phyloP scores from a whole-genome alignment of 306 rosid species.

The Crotalaria pallida region DNA sequence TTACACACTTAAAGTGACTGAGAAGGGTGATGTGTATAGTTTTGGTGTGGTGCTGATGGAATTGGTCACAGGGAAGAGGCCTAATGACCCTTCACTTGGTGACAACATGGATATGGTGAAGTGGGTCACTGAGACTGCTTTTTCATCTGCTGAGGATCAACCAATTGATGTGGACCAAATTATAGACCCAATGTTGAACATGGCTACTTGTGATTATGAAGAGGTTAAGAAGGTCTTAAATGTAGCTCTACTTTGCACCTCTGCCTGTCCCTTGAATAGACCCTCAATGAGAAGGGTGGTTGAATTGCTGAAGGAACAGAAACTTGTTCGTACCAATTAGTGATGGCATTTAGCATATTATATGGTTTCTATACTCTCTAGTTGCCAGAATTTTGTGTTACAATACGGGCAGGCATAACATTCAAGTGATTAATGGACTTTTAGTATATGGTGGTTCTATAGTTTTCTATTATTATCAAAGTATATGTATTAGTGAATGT shows the following conservation, averaged over 20 bases:
- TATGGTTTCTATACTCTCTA: background rate
- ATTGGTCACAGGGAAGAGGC: constrained; percentile 65
- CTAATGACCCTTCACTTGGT: constrained; percentile 61
- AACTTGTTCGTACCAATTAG: constrained; percentile 10
- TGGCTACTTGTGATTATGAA: constrained; percentile 15
- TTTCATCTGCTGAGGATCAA: constrained; percentile 13
- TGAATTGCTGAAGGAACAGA: constrained; percentile 40
- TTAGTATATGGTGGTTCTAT: too few relatives aligned
- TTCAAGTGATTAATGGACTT: background rate
- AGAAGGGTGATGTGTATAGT: constrained; percentile 83
- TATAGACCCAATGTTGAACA: constrained; percentile 42
- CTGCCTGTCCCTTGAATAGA: constrained; percentile 40
- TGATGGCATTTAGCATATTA: background rate
- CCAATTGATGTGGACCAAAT: constrained; percentile 15
- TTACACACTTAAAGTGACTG: constrained; percentile 62
- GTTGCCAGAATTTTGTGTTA: background rate
- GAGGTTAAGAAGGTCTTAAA: constrained; percentile 47
- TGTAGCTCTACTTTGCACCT: constrained; percentile 55
- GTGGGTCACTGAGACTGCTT: constrained; percentile 55
- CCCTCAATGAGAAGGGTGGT: constrained; percentile 69
- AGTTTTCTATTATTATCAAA: too few relatives aligned
- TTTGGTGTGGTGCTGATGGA: constrained; percentile 80
- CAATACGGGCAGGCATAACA: background rate
- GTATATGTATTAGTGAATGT: too few relatives aligned
- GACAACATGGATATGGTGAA: constrained; percentile 68